Percentiles rank a stretch among this genome's conserved stretches.
Conservation (phyloP, 257 asterid genomes). For the Perilla frutescens region DNA sequence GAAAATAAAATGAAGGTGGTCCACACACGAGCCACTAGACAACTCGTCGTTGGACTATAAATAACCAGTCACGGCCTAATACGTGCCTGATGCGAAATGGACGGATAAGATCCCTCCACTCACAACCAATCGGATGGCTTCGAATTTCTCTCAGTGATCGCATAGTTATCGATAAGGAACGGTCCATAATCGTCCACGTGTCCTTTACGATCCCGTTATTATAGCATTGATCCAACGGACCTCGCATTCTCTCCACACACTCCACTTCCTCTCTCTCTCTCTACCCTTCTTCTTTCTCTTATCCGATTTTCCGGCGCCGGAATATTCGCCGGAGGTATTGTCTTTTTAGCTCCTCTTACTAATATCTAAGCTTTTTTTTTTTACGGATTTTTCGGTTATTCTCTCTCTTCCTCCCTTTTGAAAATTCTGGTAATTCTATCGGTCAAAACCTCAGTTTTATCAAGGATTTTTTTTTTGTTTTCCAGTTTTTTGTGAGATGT, state of each 20-base stretch:
- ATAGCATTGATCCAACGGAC: slow-evolving; percentile 67
- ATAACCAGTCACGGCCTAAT: slow-evolving; percentile 41
- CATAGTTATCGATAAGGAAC: slow-evolving; percentile 56
- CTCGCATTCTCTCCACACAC: slow-evolving; percentile 40
- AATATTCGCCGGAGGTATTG: slow-evolving; percentile 26
- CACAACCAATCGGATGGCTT: slow-evolving; percentile 52
- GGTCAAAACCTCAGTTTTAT: neutral
- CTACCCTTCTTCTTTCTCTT: neutral
- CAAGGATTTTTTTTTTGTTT: neutral
- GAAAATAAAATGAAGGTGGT: too few relatives aligned
- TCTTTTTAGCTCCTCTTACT: too few relatives aligned
- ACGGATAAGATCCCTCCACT: slow-evolving; percentile 56
- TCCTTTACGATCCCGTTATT: slow-evolving; percentile 48
- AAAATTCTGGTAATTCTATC: slow-evolving; percentile 12
- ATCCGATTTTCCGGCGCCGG: slow-evolving; percentile 41
- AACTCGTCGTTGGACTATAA: slow-evolving; percentile 32
- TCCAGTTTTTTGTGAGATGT: too few relatives aligned
- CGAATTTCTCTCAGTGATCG: slow-evolving; percentile 28
- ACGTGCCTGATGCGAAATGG: slow-evolving; percentile 46
- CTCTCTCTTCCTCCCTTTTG: neutral
- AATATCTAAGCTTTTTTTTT: neutral
- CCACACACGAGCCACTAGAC: slow-evolving; percentile 39
- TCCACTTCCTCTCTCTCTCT: too few relatives aligned
- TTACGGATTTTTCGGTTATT: neutral
- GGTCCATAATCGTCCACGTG: slow-evolving; percentile 63